Evolutionary conservation across 2,329 filamentous ascomycete genomes (phyloP).

Genomic region (Botrytis porri): DNA sequence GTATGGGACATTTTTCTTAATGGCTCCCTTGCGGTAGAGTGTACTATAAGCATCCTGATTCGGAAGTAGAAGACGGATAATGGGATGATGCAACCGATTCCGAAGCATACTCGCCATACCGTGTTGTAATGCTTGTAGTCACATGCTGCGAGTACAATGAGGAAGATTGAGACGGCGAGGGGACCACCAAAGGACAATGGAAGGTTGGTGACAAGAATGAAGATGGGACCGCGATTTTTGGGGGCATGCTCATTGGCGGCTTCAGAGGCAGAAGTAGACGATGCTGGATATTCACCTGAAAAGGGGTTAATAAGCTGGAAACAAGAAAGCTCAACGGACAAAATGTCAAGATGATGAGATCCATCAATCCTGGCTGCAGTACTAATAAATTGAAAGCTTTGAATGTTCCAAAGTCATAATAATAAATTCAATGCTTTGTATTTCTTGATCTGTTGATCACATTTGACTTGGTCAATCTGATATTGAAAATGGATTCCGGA

Average conservation of each 20-base stretch:
- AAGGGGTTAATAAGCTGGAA: neutral
- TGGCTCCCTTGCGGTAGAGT: slow-evolving; percentile 51
- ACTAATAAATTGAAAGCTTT: neutral
- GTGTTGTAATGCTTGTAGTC: slow-evolving; percentile 41
- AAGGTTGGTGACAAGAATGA: slow-evolving; percentile 48
- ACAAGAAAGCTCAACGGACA: neutral
- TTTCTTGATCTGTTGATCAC: neutral
- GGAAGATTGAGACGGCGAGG: slow-evolving; percentile 45
- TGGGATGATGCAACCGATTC: slow-evolving; percentile 49
- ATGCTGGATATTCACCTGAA: slow-evolving; percentile 47
- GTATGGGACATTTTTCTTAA: slow-evolving; percentile 51
- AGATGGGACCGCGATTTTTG: slow-evolving; percentile 42
- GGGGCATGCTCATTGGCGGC: slow-evolving; percentile 47
- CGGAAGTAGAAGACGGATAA: slow-evolving; percentile 56
- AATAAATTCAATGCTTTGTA: neutral
- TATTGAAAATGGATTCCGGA: neutral
- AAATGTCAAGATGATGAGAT: neutral
- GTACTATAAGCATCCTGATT: slow-evolving; percentile 49
- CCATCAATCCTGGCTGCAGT: neutral
- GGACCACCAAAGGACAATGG: slow-evolving; percentile 43
- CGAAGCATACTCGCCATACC: slow-evolving; percentile 50
- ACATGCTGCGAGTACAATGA: slow-evolving; percentile 45
- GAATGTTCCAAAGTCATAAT: neutral
- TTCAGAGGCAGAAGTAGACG: slow-evolving; percentile 46
- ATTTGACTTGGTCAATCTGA: neutral